phyloP scores from a whole-genome alignment of 352 stramenopile genomes.

The Phytophthora pini region DNA sequence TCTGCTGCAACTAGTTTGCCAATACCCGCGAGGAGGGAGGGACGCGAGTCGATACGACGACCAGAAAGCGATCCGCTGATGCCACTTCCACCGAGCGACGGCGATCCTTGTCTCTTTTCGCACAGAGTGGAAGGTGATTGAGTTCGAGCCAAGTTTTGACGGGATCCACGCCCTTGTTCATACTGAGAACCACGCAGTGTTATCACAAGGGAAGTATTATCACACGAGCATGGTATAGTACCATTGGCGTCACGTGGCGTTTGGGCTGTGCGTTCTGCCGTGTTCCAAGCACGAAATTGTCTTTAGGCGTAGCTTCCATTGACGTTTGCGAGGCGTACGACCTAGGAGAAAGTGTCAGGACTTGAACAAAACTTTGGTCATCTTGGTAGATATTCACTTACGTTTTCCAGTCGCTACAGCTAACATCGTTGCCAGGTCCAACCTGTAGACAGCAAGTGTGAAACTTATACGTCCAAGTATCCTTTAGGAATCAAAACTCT shows the following conservation, averaged over 20 bases:
- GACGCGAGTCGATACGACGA: conserved; percentile 54
- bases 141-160: conserved; percentile 13
- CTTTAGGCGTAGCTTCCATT: conserved; percentile 56
- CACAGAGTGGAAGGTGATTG: conserved; percentile 24
- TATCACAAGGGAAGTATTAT: too few species aligned
- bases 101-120: conserved; percentile 20
- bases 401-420: conserved; percentile 74
- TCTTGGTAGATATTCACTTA: conserved; percentile 31
- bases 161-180: conserved; percentile 27
- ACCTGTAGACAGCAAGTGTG: conserved; percentile 33
- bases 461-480: too few species aligned
- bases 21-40: conserved; percentile 79
- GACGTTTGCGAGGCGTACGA: conserved; percentile 68
- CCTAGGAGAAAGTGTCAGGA: conserved; percentile 28
- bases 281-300: conserved; percentile 52
- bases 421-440: conserved; percentile 50
- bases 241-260: conserved; percentile 68
- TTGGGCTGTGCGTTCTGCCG: conserved; percentile 68
- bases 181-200: conserved; percentile 20
- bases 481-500: neutral
- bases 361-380: neutral
- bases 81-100: conserved; percentile 23
- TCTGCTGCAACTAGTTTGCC: conserved; percentile 74
- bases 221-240: conserved; percentile 14
- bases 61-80: conserved; percentile 47